A percentile compares a stretch with the other conserved stretches of the same genome.
Evolutionary conservation across 1,284 basidiomycete species (phyloP).

Genomic region (Grifola frondosa): DNA sequence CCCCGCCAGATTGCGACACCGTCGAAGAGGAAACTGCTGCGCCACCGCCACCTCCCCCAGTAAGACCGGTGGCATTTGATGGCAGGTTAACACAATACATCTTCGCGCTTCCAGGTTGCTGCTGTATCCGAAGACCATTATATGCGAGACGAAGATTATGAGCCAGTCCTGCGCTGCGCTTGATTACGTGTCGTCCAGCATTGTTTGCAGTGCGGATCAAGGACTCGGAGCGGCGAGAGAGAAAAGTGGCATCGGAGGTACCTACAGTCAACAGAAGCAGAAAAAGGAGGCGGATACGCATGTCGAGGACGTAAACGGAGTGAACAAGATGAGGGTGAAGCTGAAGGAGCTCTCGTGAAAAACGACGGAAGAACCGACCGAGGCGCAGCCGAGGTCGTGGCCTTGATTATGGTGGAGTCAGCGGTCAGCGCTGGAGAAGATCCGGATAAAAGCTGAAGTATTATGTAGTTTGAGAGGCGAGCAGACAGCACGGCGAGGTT

Average conservation of each 20-base stretch:
- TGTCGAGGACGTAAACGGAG: conserved; percentile 9
- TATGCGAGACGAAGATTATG: conserved; percentile 65
- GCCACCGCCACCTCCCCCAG: conserved; percentile 6
- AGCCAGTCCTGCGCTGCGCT: conserved; percentile 54
- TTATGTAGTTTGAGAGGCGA: neutral
- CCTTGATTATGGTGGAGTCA: conserved; percentile 1
- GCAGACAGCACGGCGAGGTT: conserved; percentile 1
- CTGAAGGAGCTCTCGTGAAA: conserved; percentile 7
- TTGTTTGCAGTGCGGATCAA: conserved; percentile 24
- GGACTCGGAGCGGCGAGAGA: conserved; percentile 38
- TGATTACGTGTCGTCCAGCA: conserved; percentile 40
- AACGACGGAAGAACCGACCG: conserved; percentile 7
- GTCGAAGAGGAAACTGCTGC: conserved; percentile 15
- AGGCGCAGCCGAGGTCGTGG: conserved; percentile 20
- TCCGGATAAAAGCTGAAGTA: conserved; percentile 2
- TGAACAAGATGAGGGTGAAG: conserved; percentile 3
- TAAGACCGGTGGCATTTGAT: conserved; percentile 16
- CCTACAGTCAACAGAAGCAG: conserved; percentile 36
- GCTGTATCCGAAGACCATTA: conserved; percentile 35
- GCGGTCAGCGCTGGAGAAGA: neutral
- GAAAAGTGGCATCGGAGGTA: conserved; percentile 35
- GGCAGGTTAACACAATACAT: conserved; percentile 26
- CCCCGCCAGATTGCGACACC: neutral
- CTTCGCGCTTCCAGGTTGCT: conserved; percentile 11
- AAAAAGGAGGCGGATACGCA: conserved; percentile 28